phyloP scores from a whole-genome alignment of 2,329 filamentous ascomycete species.

The Colletotrichum neosansevieriae region DNA sequence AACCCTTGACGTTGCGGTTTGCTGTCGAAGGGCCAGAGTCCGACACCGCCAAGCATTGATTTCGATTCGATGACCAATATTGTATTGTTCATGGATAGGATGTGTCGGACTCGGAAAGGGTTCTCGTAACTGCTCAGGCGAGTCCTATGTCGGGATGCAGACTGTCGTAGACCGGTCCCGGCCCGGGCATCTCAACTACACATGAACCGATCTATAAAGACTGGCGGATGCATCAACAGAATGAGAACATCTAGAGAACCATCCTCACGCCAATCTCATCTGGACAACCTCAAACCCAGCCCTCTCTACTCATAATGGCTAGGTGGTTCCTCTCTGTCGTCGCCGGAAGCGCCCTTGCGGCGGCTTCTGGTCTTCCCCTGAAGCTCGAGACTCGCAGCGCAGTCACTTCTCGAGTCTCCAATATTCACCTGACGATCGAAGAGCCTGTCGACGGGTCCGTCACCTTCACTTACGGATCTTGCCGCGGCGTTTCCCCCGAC shows the following conservation, averaged over 20 bases:
- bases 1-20: slow-evolving; percentile 21
- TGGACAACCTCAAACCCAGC: slow-evolving; percentile 7
- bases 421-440: slow-evolving; percentile 45
- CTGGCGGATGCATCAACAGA: neutral
- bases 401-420: slow-evolving; percentile 50
- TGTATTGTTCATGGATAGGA: slow-evolving; percentile 25
- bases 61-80: slow-evolving; percentile 31
- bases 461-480: slow-evolving; percentile 44
- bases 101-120: neutral
- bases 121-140: neutral
- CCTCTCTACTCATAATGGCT: slow-evolving; percentile 29
- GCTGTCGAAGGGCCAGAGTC: slow-evolving; percentile 6
- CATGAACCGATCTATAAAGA: slow-evolving; percentile 22
- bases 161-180: neutral
- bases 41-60: slow-evolving; percentile 15
- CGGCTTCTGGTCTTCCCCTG: slow-evolving; percentile 44
- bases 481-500: slow-evolving; percentile 30
- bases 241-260: slow-evolving; percentile 6
- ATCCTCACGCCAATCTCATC: slow-evolving; percentile 25
- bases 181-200: slow-evolving; percentile 11
- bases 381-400: slow-evolving; percentile 51
- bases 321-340: slow-evolving; percentile 38
- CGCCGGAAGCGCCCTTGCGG: slow-evolving; percentile 36
- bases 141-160: slow-evolving; percentile 6
- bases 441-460: slow-evolving; percentile 40